Evolutionary conservation across 1,284 basidiomycete species (phyloP).

Genomic region (Vanrija pseudolonga): DNA sequence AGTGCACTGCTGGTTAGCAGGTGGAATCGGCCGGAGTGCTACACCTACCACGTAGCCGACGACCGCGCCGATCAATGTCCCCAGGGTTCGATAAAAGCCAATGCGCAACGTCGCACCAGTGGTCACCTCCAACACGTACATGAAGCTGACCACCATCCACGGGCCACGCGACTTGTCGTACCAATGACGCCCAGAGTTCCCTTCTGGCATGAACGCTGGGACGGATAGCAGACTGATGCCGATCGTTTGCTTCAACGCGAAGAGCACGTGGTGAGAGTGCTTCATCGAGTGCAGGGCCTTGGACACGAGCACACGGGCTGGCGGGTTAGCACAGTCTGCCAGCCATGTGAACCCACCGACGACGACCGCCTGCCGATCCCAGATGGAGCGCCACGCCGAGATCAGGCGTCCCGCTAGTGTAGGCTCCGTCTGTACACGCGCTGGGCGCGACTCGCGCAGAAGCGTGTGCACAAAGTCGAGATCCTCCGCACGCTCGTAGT

Average conservation of each 20-base stretch:
- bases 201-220: constrained; percentile 46
- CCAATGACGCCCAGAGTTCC: constrained; percentile 40
- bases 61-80: constrained; percentile 51
- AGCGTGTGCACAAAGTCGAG: constrained; percentile 19
- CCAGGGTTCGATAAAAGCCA: constrained; percentile 49
- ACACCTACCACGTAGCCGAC: constrained; percentile 45
- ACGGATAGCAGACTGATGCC: constrained; percentile 50
- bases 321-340: neutral
- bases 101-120: constrained; percentile 52
- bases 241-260: constrained; percentile 49
- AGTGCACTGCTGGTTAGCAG: constrained; percentile 30
- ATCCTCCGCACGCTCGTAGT: constrained; percentile 7
- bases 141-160: constrained; percentile 50
- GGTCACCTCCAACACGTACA: constrained; percentile 52
- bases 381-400: constrained; percentile 31
- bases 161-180: constrained; percentile 46
- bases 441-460: constrained; percentile 6
- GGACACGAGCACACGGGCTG: constrained; percentile 38
- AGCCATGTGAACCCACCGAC: constrained; percentile 16
- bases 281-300: constrained; percentile 32
- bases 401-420: neutral
- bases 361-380: constrained; percentile 32
- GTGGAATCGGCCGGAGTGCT: too few species aligned
- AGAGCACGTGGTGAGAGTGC: constrained; percentile 49
- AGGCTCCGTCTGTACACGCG: neutral